These are phyloP conservation scores for Podaxis sp. DNA, from an alignment of 768 basidiomycete genomes.

Conservation along the genomic window DNA sequence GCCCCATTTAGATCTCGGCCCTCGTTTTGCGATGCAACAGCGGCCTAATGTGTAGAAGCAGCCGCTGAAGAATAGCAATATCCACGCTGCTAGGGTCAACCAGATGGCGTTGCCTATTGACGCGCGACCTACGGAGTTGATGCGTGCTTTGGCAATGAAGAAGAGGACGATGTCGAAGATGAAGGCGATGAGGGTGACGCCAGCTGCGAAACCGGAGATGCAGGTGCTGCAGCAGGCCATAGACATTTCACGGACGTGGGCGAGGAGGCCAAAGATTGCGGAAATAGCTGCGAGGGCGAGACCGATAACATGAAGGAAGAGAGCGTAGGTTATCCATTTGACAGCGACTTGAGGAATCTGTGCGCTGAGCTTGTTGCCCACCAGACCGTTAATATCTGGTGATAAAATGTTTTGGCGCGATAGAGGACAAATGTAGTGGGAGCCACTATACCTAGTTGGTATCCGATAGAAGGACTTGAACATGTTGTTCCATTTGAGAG, in stretches of 20 bases:
- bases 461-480: slow-evolving; percentile 81
- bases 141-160: slow-evolving; percentile 83
- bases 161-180: slow-evolving; percentile 92
- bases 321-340: slow-evolving; percentile 94
- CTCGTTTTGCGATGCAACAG: slow-evolving; percentile 70
- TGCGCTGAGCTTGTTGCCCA: slow-evolving; percentile 64
- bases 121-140: slow-evolving; percentile 78
- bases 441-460: slow-evolving; percentile 64
- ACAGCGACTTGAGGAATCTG: slow-evolving; percentile 81
- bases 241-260: slow-evolving; percentile 84
- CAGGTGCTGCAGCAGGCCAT: slow-evolving; percentile 83
- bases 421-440: slow-evolving; percentile 8
- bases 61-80: slow-evolving; percentile 86
- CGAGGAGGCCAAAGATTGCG: slow-evolving; percentile 81
- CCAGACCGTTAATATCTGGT: slow-evolving; percentile 78
- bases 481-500: slow-evolving; percentile 61
- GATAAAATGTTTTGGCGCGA: slow-evolving; percentile 5
- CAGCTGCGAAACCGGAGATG: slow-evolving; percentile 78
- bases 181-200: slow-evolving; percentile 81
- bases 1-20: slow-evolving; percentile 35
- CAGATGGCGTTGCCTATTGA: slow-evolving; percentile 87
- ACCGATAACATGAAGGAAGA: slow-evolving; percentile 90
- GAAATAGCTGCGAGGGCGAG: slow-evolving; percentile 71
- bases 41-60: slow-evolving; percentile 85
- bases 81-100: slow-evolving; percentile 85